Conservation (phyloP, 1,139 yeast species). For the Yamadazyma oceani region DNA sequence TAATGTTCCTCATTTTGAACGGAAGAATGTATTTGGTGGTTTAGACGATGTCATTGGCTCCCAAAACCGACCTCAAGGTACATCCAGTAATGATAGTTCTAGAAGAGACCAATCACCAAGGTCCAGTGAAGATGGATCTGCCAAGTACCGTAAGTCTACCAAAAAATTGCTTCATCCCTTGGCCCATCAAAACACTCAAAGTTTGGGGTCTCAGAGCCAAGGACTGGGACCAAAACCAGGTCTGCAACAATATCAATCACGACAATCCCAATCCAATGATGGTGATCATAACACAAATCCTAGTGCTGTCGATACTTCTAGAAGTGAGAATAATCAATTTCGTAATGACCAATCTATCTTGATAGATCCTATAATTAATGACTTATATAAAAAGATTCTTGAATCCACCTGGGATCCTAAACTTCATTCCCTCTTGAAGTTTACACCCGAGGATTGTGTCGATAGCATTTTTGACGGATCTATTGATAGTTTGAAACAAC, state of each 20-base stretch:
- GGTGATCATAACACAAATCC: background rate
- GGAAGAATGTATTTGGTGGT: constrained; percentile 41
- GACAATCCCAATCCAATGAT: background rate
- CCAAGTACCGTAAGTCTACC: background rate
- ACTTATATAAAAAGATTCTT: constrained; percentile 60
- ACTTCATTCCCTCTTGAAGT: constrained; percentile 57
- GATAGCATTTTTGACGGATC: constrained; percentile 70
- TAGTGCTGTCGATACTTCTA: background rate
- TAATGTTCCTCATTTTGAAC: constrained; percentile 40
- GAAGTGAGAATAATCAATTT: background rate
- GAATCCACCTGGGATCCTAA: constrained; percentile 79
- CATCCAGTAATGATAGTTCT: constrained; percentile 8
- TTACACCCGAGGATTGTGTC: constrained; percentile 69
- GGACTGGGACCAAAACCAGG: no score
- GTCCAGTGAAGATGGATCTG: constrained; percentile 4
- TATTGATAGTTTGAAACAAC: constrained; percentile 65
- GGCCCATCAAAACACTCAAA: background rate
- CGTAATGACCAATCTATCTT: constrained; percentile 14
- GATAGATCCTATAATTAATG: constrained; percentile 53
- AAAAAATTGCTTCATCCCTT: background rate
- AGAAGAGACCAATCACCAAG: constrained; percentile 8
- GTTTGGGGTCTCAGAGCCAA: no score
- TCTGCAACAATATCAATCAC: background rate
- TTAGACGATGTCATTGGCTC: constrained; percentile 34
- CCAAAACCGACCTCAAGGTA: constrained; percentile 6